These are phyloP conservation scores for Diaporthe destruens DNA, from an alignment of 2,329 filamentous ascomycete species.

Conservation along the genomic window DNA sequence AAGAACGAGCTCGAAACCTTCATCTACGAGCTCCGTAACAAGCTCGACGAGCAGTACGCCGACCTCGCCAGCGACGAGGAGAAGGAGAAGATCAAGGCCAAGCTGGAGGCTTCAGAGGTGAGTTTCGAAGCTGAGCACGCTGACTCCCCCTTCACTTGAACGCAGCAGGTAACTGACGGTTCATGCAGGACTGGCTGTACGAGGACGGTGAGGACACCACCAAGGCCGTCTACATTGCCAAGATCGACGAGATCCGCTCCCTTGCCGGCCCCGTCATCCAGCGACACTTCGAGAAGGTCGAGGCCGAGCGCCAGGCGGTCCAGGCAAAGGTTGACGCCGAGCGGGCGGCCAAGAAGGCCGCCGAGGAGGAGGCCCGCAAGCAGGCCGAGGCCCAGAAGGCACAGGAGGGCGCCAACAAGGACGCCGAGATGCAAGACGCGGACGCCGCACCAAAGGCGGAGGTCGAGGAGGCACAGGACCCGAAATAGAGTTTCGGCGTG, in stretches of 20 bases:
- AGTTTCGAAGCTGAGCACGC: slow-evolving; percentile 51
- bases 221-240: slow-evolving; percentile 93
- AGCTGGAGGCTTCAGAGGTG: slow-evolving; percentile 90
- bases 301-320: slow-evolving; percentile 83
- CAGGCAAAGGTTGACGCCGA: slow-evolving; percentile 84
- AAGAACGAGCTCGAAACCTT: slow-evolving; percentile 99
- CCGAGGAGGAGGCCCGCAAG: slow-evolving; percentile 68
- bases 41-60: slow-evolving; percentile 90
- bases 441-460: slow-evolving; percentile 64
- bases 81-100: slow-evolving; percentile 86
- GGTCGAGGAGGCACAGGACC: slow-evolving; percentile 58
- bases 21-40: slow-evolving; percentile 97
- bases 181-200: slow-evolving; percentile 92
- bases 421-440: slow-evolving; percentile 75
- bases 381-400: slow-evolving; percentile 65
- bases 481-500: slow-evolving; percentile 43
- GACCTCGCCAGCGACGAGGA: slow-evolving; percentile 92
- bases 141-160: not conserved
- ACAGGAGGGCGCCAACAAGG: slow-evolving; percentile 57
- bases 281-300: slow-evolving; percentile 94
- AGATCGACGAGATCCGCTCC: slow-evolving; percentile 94
- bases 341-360: slow-evolving; percentile 79
- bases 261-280: slow-evolving; percentile 92
- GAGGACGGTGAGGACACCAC: slow-evolving; percentile 95
- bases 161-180: slow-evolving; percentile 44